These are phyloP conservation scores for Guadua angustifolia DNA, from an alignment of 176 grass and related monocot genomes.

Conservation along the genomic window DNA sequence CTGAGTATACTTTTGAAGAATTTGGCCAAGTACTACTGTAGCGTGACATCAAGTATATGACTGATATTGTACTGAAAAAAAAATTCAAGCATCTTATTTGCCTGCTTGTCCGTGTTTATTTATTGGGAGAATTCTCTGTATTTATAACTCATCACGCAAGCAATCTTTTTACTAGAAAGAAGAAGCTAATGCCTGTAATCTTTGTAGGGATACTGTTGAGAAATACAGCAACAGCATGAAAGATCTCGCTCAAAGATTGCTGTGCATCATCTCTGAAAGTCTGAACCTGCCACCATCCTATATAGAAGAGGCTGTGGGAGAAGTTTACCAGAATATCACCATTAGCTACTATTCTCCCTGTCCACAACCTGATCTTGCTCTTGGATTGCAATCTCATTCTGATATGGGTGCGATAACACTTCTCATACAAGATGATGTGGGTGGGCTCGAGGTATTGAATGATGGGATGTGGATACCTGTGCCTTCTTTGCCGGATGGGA, in stretches of 20 bases:
- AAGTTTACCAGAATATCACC: conserved; percentile 92
- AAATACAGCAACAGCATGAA: conserved; percentile 81
- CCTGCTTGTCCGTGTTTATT: not conserved
- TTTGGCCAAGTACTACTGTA: not conserved
- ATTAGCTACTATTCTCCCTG: conserved; percentile 97
- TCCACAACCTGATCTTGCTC: conserved; percentile 85
- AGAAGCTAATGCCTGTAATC: conserved; percentile 17
- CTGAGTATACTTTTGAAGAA: not conserved
- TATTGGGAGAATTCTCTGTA: not conserved
- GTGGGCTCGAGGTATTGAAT: conserved; percentile 83
- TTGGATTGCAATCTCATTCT: conserved; percentile 95
- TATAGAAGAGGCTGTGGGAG: conserved; percentile 83
- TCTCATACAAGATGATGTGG: conserved; percentile 97
- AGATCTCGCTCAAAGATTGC: conserved; percentile 69
- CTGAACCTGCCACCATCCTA: conserved; percentile 66
- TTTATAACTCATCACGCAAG: not conserved
- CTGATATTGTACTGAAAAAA: not conserved
- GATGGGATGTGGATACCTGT: conserved; percentile 83
- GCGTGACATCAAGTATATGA: not conserved
- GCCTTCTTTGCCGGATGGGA: conserved; percentile 55
- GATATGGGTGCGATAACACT: conserved; percentile 93
- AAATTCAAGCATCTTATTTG: conserved; percentile 1
- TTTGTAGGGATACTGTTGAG: conserved; percentile 67
- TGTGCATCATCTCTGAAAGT: conserved; percentile 69
- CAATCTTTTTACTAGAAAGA: not conserved